phyloP scores from a whole-genome alignment of 23 red algal genomes.

The Porphyridium purpureum region DNA sequence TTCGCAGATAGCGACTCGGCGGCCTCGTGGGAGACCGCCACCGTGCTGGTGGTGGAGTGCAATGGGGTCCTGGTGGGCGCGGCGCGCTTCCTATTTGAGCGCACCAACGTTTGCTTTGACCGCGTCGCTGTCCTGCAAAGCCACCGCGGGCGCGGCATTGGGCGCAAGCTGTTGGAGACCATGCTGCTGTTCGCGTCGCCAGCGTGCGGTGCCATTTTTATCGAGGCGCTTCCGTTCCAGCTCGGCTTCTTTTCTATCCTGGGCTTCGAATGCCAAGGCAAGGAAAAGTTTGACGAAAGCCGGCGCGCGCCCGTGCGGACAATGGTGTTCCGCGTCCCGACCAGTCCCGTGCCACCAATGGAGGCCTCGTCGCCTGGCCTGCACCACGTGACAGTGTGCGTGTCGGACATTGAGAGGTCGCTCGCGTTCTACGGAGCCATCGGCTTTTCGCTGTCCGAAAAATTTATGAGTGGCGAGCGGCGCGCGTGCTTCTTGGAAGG shows the following conservation, averaged over 20 bases:
- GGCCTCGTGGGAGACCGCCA: too few species aligned
- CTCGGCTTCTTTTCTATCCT: constrained; percentile 72
- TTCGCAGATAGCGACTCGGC: too few species aligned
- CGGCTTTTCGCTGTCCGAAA: constrained; percentile 44
- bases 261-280: constrained; percentile 36
- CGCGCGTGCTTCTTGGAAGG: constrained; percentile 68
- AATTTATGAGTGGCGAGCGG: constrained; percentile 23
- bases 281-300: background rate
- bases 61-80: too few species aligned
- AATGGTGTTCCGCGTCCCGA: constrained; percentile 39
- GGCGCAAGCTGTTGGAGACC: constrained; percentile 13
- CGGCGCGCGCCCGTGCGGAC: constrained; percentile 4
- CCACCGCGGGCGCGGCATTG: constrained; percentile 25
- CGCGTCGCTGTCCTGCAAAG: constrained; percentile 16
- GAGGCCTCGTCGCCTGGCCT: constrained; percentile 26
- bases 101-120: constrained; percentile 19
- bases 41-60: too few species aligned
- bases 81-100: constrained; percentile 9
- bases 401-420: constrained; percentile 44
- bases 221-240: constrained; percentile 10
- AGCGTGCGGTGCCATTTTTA: constrained; percentile 29
- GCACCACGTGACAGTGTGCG: constrained; percentile 46
- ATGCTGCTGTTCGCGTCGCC: constrained; percentile 13
- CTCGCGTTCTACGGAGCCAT: constrained; percentile 57
- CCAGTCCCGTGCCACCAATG: constrained; percentile 11